Base-by-base conservation (phyloP, 306 rosid species). In the Purshia tridentata region DNA sequence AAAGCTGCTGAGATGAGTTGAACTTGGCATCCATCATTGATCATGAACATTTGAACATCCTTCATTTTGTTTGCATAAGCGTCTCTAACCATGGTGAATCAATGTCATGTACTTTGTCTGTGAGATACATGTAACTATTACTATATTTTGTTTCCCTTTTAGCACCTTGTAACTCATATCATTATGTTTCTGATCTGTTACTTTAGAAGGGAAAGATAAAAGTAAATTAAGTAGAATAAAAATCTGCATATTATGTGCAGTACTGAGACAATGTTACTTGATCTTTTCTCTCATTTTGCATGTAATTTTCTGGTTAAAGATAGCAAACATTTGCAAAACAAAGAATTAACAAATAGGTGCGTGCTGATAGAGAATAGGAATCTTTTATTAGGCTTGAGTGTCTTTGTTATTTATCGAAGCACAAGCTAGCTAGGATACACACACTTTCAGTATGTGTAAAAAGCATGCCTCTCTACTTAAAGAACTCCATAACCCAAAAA, bases 401-500 rank as follows among this genome's bases (percentile, higher is more conserved):
- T 41, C 67, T 40, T 40, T 62, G 12, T 13, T 61, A 61, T 39
- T 16, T 4, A 63, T 41, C 14, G 48, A 15, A 51, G 55, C 3
- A 44, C 47, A 44, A 4, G 47, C 47, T 44, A 44, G 8, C 6
- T 44, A 29, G 35, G 35, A 5, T 8, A 10, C 6, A 49, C 53
- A 49, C 16, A 49, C 53, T 12, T 49, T 13, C 53, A 49, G 10
- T 12, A 19, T 47, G 57, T 40, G 16, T 48, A 8, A 44, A 45
- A 22, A 48, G 11, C 58, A 23, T 19, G 39, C 46, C 61, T 9
- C 29, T 10, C 18, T 71, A 66, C 81, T 90, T 90, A 19, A 76
- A 80, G 72, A 90, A 84, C 75, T 86, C 91, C 81, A 90, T 86
- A 37, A 88, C 51, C 85, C 88, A 84, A 5, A 70, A 66, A 59